These are phyloP conservation scores for Ophiostoma perfectum DNA, from an alignment of 2,329 filamentous ascomycete genomes.

Conservation along the genomic window DNA sequence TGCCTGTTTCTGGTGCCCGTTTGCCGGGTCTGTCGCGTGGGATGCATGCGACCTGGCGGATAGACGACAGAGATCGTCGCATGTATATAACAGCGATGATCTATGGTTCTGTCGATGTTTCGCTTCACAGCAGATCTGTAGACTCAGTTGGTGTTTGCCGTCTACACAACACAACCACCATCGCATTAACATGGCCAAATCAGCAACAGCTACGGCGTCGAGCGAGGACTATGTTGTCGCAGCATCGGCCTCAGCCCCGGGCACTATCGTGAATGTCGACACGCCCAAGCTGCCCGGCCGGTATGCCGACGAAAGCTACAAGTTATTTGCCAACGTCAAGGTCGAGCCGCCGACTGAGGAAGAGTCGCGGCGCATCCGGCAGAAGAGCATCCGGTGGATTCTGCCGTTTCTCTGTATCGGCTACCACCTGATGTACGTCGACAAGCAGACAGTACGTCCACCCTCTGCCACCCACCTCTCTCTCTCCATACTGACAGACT, in stretches of 20 bases:
- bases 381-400: slow-evolving; percentile 16
- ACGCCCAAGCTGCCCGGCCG: slow-evolving; percentile 16
- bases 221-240: not conserved
- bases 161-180: not conserved
- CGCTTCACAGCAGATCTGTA: not conserved
- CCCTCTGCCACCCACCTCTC: slow-evolving; percentile 6
- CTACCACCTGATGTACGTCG: slow-evolving; percentile 26
- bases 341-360: slow-evolving; percentile 18
- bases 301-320: slow-evolving; percentile 22
- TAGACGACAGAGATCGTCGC: not conserved
- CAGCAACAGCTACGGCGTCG: not conserved
- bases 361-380: slow-evolving; percentile 14
- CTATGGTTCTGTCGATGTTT: not conserved
- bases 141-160: not conserved
- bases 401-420: slow-evolving; percentile 22
- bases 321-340: slow-evolving; percentile 18
- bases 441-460: slow-evolving; percentile 22
- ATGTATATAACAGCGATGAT: not conserved
- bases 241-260: not conserved
- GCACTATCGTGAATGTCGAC: not conserved
- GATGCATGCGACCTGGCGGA: not conserved
- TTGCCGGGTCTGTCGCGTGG: slow-evolving; percentile 1
- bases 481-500: not conserved
- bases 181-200: not conserved
- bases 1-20: not conserved